Evolutionary conservation across 805 yeast species (phyloP), one percentile per base, ranked within the genome.

Genomic region (Ogataea wickerhamii): DNA sequence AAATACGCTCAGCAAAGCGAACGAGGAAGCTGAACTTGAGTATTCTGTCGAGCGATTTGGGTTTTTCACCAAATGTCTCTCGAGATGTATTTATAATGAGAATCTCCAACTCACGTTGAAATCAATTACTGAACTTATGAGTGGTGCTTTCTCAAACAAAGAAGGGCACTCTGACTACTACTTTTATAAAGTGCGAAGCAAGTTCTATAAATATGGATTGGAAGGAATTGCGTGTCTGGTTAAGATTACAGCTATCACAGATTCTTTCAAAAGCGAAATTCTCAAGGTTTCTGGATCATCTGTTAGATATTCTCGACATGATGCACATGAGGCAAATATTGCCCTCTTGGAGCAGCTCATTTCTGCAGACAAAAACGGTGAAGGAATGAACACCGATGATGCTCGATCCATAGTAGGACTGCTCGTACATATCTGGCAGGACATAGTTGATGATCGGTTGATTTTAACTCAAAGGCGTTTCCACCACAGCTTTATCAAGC

Each of bases 401-500:
- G 49, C 48, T 0, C 12, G 25, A 3, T 0, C 4, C 3, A 36
- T 73, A 16, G 54, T 66, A 12, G 61, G 56, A 2, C 59, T 68
- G 13, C 41, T 75, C 28, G 50, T 59, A 2, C 52, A 58, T 0
- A 65, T 83, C 14, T 86, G 95, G 93, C 62, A 60, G 4, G 71
- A 68, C 17, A 52, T 87, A 18, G 68, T 69, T 13, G 67, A 71
- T 1, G 80, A 78, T 8, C 66, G 94, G 33, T 62, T 87, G 26
- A 73, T 80, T 20, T 63, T 85, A 28, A 73, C 74, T 30, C 93
- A 87, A 45, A 74, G 78, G 36, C 69, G 68, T 11, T 65, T 86
- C 32, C 96, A 88, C 48, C 53, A 74, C 11, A 41, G 52, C 0
- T 66, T 83, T 20, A 76, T 87, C 18, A 62, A 71, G n/a, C 53